These are phyloP conservation scores for Ceratobasidium sp. DNA, from an alignment of 1,284 basidiomycete species.

Conservation along the genomic window DNA sequence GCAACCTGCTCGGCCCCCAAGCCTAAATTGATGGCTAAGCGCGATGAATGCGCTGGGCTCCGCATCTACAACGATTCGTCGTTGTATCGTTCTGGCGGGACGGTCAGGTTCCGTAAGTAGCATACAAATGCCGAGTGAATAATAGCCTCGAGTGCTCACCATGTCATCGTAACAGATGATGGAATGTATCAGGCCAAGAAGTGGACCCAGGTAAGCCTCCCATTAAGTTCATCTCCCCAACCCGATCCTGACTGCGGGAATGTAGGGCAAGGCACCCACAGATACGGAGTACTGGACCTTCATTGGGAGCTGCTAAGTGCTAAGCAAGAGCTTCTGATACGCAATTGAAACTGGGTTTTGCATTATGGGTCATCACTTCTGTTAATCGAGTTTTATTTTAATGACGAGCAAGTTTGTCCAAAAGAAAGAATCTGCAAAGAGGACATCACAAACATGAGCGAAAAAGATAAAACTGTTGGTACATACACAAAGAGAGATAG, in stretches of 20 bases:
- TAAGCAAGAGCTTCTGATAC: background rate
- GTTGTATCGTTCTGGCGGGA: background rate
- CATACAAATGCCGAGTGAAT: background rate
- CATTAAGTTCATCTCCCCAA: background rate
- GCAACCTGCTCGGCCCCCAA: background rate
- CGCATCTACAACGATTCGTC: slow-evolving; percentile 1
- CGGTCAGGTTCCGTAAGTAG: background rate
- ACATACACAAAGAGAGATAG: slow-evolving; percentile 25
- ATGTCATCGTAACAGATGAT: background rate
- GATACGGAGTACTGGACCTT: slow-evolving; percentile 3
- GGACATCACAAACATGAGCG: slow-evolving; percentile 2
- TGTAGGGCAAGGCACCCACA: background rate
- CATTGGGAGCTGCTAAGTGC: background rate
- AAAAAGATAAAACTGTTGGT: background rate
- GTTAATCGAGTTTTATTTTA: slow-evolving; percentile 34
- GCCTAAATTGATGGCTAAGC: slow-evolving; percentile 23
- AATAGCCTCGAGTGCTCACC: background rate
- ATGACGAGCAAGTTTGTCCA: background rate
- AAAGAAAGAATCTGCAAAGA: slow-evolving; percentile 12
- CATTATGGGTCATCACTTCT: slow-evolving; percentile 23
- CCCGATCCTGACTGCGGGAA: background rate
- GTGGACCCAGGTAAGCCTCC: slow-evolving; percentile 9
- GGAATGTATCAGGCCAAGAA: slow-evolving; percentile 7
- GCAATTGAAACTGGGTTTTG: background rate
- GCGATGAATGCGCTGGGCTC: slow-evolving; percentile 10